phyloP scores from a whole-genome alignment of 805 yeast genomes.

The Candida quercuum region DNA sequence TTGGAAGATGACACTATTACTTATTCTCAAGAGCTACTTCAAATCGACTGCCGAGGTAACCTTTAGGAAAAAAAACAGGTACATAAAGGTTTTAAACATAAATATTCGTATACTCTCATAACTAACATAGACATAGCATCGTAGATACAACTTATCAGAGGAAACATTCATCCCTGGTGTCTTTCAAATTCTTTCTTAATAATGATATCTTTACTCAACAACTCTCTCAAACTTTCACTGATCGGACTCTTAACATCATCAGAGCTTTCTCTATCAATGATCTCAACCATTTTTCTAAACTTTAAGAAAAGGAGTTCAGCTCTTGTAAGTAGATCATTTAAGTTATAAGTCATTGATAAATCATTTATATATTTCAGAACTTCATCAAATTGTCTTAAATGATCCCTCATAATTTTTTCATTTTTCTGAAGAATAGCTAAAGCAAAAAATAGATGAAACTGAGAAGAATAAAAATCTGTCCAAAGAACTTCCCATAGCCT shows the following conservation, averaged over 20 bases:
- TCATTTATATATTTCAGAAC: conserved; percentile 92
- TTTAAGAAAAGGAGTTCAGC: conserved; percentile 79
- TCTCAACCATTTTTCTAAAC: conserved; percentile 73
- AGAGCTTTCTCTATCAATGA: conserved; percentile 45
- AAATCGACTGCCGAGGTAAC: conserved; percentile 17
- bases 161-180: conserved; percentile 13
- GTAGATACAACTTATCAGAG: no score
- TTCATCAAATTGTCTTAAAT: conserved; percentile 79
- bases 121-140: no score
- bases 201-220: conserved; percentile 57
- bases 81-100: no score
- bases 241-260: conserved; percentile 24
- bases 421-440: conserved; percentile 86
- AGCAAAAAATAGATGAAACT: conserved; percentile 83
- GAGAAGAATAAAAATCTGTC: conserved; percentile 83
- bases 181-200: conserved; percentile 51
- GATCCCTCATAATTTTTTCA: conserved; percentile 69
- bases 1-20: conserved; percentile 2
- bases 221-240: conserved; percentile 47
- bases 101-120: no score
- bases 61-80: no score
- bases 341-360: conserved; percentile 66
- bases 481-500: conserved; percentile 89
- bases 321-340: conserved; percentile 74
- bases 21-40: conserved; percentile 6